Conservation (phyloP, 129 eudicot genomes). For the Apium graveolens region DNA sequence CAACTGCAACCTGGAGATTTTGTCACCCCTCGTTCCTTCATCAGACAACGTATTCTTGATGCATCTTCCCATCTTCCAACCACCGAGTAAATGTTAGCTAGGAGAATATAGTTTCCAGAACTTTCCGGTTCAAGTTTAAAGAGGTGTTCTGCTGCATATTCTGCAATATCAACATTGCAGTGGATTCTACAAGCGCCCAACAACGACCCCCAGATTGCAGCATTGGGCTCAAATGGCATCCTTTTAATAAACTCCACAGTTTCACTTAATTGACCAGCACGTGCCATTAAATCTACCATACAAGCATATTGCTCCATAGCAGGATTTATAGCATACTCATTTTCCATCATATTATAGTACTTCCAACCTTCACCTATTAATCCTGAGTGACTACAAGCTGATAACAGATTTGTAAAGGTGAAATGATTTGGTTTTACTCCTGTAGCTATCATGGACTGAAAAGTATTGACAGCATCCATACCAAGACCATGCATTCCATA, state of each 20-base stretch:
- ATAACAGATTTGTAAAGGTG: constrained; percentile 12
- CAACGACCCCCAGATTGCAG: constrained; percentile 14
- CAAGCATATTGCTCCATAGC: constrained; percentile 21
- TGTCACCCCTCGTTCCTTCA: constrained; percentile 12
- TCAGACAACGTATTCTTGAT: constrained; percentile 8
- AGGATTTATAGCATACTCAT: constrained; percentile 13
- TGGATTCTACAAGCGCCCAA: constrained; percentile 15
- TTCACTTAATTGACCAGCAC: constrained; percentile 9
- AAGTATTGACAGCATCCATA: constrained; percentile 3
- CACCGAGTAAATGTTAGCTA: constrained; percentile 17
- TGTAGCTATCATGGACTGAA: constrained; percentile 3
- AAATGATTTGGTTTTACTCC: constrained; percentile 11
- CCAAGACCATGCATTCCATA: constrained; percentile 16
- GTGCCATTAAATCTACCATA: constrained; percentile 21
- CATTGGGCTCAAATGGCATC: constrained; percentile 20
- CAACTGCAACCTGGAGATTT: constrained; percentile 15
- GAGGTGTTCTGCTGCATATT: constrained; percentile 17
- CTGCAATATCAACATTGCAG: constrained; percentile 13
- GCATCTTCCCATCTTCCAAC: constrained; percentile 19
- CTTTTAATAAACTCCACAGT: background rate
- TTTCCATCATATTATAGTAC: constrained; percentile 14
- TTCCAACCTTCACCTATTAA: constrained; percentile 16
- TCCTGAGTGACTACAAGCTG: constrained; percentile 21
- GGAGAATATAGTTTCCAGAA: constrained; percentile 18
- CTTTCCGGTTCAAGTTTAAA: constrained; percentile 16